Evolutionary conservation across 306 rosid species (phyloP), one percentile per base, ranked within the genome.

Genomic region (Pyrus betulifolia): DNA sequence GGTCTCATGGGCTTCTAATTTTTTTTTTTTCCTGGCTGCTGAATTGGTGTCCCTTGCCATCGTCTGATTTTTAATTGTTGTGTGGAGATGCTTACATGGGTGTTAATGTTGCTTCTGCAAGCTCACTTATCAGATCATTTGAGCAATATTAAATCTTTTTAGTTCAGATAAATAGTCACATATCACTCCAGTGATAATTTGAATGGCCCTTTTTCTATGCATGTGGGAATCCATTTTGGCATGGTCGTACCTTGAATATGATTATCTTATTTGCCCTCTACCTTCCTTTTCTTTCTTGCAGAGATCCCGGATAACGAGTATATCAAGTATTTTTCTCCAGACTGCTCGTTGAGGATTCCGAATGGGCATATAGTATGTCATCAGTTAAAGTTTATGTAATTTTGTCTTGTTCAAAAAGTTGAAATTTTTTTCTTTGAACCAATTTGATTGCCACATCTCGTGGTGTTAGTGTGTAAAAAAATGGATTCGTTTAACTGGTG

Each of bases 271-370:
- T 73, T 59, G 28, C 38, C 38, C 54, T 12, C 38, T 35, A n/a
- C 19, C 19, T 6, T 45, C 19, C 28, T 69, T 2, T 10, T 73
- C 82, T 70, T 71, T 86, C 74, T 77, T 88, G 93, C 97, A 95
- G 98, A 95, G 83, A 92, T 95, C 79, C 98, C 98, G 5, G 92
- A 95, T 44, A 95, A 95, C 27, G 97, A 88, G 84, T 95, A 95
- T 77, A 90, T 92, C 52, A 85, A 92, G 79, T 95, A 95, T 78
- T 95, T 95, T 83, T 88, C 84, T n/a, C 98, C 98, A 3, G 98
- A 95, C 22, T 89, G 75, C 74, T 89, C 89, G 10, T 82, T 95
- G 88, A 92, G 89, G 89, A 92, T 90, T 88, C 98, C 98, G 11
- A 83, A 70, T 76, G 94, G 97, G 59, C 92, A 87, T 27, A 89